phyloP scores from a whole-genome alignment of 2,329 filamentous ascomycete species.

The Neocucurbitaria cava region DNA sequence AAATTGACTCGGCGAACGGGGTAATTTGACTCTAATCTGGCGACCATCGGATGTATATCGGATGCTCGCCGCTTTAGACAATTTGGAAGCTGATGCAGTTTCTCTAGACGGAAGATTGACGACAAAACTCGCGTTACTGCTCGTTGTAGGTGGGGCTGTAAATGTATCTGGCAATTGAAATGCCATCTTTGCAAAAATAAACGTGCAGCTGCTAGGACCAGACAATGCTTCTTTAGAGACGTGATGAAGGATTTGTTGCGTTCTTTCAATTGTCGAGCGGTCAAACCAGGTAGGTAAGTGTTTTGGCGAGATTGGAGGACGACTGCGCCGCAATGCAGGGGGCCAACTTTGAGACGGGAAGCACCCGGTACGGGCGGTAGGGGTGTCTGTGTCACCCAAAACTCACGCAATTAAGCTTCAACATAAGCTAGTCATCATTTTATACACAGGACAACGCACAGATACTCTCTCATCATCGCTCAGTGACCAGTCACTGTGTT shows the following conservation, averaged over 20 bases:
- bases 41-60: neutral
- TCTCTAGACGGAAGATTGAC: neutral
- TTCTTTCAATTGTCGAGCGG: neutral
- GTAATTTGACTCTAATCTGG: neutral
- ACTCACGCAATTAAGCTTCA: no score
- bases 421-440: no score
- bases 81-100: neutral
- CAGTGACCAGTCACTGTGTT: no score
- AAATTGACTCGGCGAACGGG: neutral
- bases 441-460: no score
- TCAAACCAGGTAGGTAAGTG: neutral
- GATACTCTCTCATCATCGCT: no score
- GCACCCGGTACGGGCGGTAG: no score
- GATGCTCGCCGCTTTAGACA: neutral
- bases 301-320: neutral
- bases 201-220: neutral
- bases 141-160: neutral
- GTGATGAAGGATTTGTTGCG: neutral
- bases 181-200: neutral
- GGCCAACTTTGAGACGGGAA: neutral
- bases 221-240: neutral
- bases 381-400: no score
- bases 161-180: neutral
- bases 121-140: neutral
- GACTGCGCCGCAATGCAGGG: neutral